Percentiles rank a stretch among this genome's conserved stretches.
phyloP scores from a whole-genome alignment of 805 yeast genomes.

The Saturnispora kantuleensis region DNA sequence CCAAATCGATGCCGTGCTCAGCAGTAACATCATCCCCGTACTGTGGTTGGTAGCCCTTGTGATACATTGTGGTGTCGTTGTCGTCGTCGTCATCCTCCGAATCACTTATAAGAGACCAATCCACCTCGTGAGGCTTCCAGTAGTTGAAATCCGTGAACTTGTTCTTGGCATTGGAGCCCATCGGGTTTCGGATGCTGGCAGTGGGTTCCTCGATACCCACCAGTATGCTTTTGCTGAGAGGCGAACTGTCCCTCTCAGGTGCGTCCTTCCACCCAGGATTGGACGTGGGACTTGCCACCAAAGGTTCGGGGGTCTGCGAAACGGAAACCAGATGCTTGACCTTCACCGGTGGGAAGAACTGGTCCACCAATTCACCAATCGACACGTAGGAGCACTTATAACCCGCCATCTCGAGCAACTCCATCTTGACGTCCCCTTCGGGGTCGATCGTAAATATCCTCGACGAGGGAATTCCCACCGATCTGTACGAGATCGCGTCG shows the following conservation, averaged over 20 bases:
- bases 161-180: conserved; percentile 34
- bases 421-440: conserved; percentile 96
- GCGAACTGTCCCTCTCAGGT: background rate
- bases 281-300: no score
- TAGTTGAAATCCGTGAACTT: conserved; percentile 78
- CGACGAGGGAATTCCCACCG: conserved; percentile 89
- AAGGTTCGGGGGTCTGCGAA: background rate
- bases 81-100: conserved; percentile 30
- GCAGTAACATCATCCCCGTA: background rate
- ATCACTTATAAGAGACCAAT: conserved; percentile 31
- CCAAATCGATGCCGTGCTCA: background rate
- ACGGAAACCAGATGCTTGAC: background rate
- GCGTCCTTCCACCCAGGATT: no score
- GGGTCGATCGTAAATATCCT: conserved; percentile 93
- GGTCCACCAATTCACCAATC: conserved; percentile 91
- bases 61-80: conserved; percentile 7
- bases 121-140: conserved; percentile 79
- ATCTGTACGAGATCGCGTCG: conserved; percentile 89
- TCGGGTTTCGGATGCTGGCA: conserved; percentile 4
- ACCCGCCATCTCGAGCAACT: conserved; percentile 87
- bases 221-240: conserved; percentile 1
- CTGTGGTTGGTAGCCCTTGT: no score
- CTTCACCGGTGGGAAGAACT: conserved; percentile 63
- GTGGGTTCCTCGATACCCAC: no score
- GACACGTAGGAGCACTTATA: conserved; percentile 78